Evolutionary conservation across 345 rosid genomes (phyloP).

Genomic region (Ailanthus altissimus): DNA sequence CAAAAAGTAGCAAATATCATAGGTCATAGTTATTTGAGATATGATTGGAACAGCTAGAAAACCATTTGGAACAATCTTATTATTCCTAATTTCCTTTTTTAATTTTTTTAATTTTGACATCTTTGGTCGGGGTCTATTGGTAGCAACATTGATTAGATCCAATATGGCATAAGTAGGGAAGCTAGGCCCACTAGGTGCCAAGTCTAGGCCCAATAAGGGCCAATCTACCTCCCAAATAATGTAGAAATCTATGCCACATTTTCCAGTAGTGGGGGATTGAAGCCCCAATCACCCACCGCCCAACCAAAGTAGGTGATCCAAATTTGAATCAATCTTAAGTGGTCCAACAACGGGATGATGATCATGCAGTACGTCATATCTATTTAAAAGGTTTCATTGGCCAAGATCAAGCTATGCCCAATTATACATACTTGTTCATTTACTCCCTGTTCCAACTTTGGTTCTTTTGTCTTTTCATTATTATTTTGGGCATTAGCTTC

Average conservation of each 20-base stretch:
- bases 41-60: not conserved
- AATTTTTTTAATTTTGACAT: too few species aligned
- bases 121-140: too few species aligned
- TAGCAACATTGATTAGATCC: too few species aligned
- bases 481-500: not conserved
- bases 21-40: not conserved
- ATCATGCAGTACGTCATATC: not conserved
- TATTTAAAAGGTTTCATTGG: not conserved
- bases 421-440: not conserved
- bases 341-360: not conserved
- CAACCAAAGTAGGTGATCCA: too few species aligned
- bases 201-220: too few species aligned
- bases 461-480: not conserved
- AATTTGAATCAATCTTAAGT: not conserved
- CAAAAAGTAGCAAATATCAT: not conserved
- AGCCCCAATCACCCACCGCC: too few species aligned
- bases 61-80: not conserved
- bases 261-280: too few species aligned
- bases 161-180: too few species aligned
- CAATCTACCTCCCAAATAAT: too few species aligned
- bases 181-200: too few species aligned
- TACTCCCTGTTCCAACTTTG: not conserved
- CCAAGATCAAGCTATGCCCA: constrained; percentile 2
- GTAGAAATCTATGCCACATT: too few species aligned
- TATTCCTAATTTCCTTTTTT: too few species aligned